phyloP scores from a whole-genome alignment of 139 green algal species.

The Astrephomene gubernaculifera region DNA sequence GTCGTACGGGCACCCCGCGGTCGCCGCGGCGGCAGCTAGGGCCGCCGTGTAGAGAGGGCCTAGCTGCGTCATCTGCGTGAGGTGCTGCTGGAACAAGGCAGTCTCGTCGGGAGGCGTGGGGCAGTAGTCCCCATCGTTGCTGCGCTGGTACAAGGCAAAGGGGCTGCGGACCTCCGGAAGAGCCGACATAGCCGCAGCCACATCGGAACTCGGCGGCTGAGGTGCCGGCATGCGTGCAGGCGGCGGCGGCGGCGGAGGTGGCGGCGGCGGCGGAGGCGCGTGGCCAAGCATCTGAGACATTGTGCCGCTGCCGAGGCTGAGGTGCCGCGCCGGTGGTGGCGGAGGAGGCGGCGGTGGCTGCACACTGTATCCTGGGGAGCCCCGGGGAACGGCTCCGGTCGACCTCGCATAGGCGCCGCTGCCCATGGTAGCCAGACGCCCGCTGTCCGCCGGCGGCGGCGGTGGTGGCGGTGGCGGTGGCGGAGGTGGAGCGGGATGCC shows the following conservation, averaged over 20 bases:
- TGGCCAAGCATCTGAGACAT: background rate
- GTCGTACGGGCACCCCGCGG: background rate
- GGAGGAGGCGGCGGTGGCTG: slow-evolving; percentile 16
- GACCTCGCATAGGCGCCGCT: slow-evolving; percentile 22
- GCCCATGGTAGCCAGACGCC: slow-evolving; percentile 3
- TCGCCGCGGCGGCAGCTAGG: background rate
- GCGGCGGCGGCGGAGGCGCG: background rate
- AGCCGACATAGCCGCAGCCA: slow-evolving; percentile 19
- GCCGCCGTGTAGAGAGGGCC: background rate
- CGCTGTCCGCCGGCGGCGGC: slow-evolving; percentile 2
- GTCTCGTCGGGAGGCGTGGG: slow-evolving; percentile 38
- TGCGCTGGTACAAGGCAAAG: slow-evolving; percentile 21
- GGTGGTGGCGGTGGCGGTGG: background rate
- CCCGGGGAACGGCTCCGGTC: no score
- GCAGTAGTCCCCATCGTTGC: slow-evolving; percentile 3
- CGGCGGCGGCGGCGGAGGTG: slow-evolving; percentile 6
- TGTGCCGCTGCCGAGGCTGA: slow-evolving; percentile 6
- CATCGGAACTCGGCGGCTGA: slow-evolving; percentile 18
- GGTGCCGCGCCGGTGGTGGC: slow-evolving; percentile 11
- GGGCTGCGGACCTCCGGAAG: slow-evolving; percentile 30
- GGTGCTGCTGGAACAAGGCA: slow-evolving; percentile 10
- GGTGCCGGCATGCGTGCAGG: slow-evolving; percentile 13
- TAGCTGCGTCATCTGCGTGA: background rate
- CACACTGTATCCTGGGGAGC: no score
- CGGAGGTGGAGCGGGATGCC: background rate